Evolutionary conservation across 2,329 filamentous ascomycete species (phyloP), one percentile per base, ranked within the genome.

Genomic region (Davidsoniella virescens): DNA sequence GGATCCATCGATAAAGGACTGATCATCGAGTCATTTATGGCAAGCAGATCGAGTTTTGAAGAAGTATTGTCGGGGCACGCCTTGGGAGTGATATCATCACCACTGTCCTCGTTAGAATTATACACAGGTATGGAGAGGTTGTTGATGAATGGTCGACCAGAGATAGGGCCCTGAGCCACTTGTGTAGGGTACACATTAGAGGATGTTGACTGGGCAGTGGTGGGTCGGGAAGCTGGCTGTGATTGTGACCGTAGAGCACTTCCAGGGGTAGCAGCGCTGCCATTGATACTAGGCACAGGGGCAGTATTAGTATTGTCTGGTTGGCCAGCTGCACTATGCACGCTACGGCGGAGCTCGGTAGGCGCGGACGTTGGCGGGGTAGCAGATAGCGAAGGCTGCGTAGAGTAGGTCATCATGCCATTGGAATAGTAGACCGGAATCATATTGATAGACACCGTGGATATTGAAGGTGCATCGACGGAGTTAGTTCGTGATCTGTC

Each of bases 191-290:
- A 43, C 18, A 38, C 40, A 36, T 29, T 20, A 23, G 47, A 18
- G 7, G 47, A 43, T 20, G 25, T 23, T 43, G 50, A 47, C 44
- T 52, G 50, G 5, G 40, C 39, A 8, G 52, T 38, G 5, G 44
- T 51, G 9, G 67, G 64, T 26, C 75, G 67, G 33, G 74, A 71
- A 2, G 77, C 76, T 20, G 78, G 78, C 59, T 81, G 78, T n/a
- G 78, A 81, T 59, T 82, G 78, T 23, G 78, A 82, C 55, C 78
- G 70, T 54, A 78, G 61, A n/a, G 75, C 67, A 56, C 76, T 74
- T 50, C 67, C 73, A 23, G 74, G 16, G 38, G 12, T 42, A 50
- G 44, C 42, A 26, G 29, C 26, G n/a, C 16, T n/a, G 37, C 48
- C 36, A 38, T 33, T 26, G 14, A 38, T 33, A 16, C 43, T n/a